Conservation (phyloP, 257 asterid genomes). For the Solanum etuberosum region DNA sequence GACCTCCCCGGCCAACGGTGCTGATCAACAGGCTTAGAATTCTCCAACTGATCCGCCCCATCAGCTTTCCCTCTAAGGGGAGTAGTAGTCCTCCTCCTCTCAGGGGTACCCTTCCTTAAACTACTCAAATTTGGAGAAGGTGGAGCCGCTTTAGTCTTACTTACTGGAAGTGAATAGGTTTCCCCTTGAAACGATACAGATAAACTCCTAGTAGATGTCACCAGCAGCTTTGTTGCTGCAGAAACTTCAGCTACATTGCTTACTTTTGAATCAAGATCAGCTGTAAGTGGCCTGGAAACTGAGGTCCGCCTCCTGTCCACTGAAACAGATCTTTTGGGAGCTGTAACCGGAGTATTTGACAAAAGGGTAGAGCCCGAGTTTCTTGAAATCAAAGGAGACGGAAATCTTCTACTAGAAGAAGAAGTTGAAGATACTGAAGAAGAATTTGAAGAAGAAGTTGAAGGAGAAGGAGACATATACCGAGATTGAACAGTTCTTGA, state of each 20-base stretch:
- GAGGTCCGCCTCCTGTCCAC: conserved; percentile 66
- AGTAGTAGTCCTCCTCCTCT: conserved; percentile 54
- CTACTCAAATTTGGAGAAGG: conserved; percentile 58
- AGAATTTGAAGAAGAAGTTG: conserved; percentile 65
- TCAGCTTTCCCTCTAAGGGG: conserved; percentile 53
- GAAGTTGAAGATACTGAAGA: conserved; percentile 59
- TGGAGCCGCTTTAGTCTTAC: conserved; percentile 71
- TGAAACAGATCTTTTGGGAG: conserved; percentile 73
- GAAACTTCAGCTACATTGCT: conserved; percentile 46
- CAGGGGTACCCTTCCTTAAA: conserved; percentile 68
- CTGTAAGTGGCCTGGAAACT: conserved; percentile 36
- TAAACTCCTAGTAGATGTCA: conserved; percentile 75
- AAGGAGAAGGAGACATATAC: conserved; percentile 82
- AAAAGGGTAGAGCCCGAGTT: conserved; percentile 26
- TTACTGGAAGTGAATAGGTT: conserved; percentile 67
- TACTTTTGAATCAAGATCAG: conserved; percentile 52
- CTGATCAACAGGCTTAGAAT: conserved; percentile 62
- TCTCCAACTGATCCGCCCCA: conserved; percentile 53
- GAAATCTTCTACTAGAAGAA: conserved; percentile 60
- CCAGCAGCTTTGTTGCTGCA: conserved; percentile 60
- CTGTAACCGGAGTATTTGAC: conserved; percentile 33
- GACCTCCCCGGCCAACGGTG: conserved; percentile 83
- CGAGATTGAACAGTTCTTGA: conserved; percentile 69
- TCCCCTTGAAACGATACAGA: conserved; percentile 97
- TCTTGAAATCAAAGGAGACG: conserved; percentile 61